phyloP scores from a whole-genome alignment of 2,329 filamentous ascomycete species.

The Endothia cerciana region DNA sequence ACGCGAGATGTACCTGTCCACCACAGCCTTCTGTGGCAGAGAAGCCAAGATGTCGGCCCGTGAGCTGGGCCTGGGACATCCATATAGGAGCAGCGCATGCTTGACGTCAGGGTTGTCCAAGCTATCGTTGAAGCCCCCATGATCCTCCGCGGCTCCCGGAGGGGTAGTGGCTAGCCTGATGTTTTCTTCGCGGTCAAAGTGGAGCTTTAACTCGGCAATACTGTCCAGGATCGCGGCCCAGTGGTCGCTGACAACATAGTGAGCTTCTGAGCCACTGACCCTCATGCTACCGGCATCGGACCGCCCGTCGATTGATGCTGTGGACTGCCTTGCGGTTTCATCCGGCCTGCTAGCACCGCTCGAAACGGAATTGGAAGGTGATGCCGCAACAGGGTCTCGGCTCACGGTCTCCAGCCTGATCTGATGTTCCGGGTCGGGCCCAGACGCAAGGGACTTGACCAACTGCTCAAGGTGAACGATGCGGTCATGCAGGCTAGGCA shows the following conservation, averaged over 20 bases:
- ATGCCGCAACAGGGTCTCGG: neutral
- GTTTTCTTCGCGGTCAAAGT: slow-evolving; percentile 37
- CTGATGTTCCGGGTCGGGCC: neutral
- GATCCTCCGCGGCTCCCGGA: slow-evolving; percentile 21
- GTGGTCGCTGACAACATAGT: slow-evolving; percentile 44
- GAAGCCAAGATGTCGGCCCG: slow-evolving; percentile 40
- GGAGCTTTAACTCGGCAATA: slow-evolving; percentile 45
- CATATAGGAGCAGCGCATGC: slow-evolving; percentile 39
- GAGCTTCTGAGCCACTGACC: slow-evolving; percentile 30
- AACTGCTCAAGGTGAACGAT: slow-evolving; percentile 39
- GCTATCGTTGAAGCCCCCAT: neutral
- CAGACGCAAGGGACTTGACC: slow-evolving; percentile 29
- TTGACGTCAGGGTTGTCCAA: neutral
- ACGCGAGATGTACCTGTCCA: slow-evolving; percentile 41
- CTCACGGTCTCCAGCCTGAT: neutral
- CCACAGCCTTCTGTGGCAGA: slow-evolving; percentile 38
- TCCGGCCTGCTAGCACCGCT: neutral
- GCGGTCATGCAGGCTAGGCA: slow-evolving; percentile 29
- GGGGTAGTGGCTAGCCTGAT: neutral
- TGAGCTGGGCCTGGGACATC: neutral
- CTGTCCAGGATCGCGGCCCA: slow-evolving; percentile 47
- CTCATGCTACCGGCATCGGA: slow-evolving; percentile 32
- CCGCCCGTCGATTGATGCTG: neutral
- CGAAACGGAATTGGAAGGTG: neutral
- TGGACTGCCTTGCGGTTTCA: neutral